A percentile compares a stretch with the other conserved stretches of the same genome.
These are phyloP conservation scores for Penicillium arizonense DNA, from an alignment of 495 filamentous ascomycete genomes.

Conservation along the genomic window DNA sequence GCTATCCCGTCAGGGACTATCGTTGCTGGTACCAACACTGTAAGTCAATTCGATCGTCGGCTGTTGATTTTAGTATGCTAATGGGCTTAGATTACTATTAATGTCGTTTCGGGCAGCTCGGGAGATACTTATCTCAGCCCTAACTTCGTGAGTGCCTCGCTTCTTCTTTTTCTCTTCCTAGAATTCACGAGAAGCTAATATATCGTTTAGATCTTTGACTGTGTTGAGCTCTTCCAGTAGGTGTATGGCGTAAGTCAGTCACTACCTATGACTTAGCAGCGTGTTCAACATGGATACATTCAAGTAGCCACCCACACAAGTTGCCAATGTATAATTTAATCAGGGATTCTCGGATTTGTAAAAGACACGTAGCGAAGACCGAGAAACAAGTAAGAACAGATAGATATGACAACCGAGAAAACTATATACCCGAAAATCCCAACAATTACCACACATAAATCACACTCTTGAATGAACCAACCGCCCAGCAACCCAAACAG, in stretches of 20 bases:
- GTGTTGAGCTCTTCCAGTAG: slow-evolving; percentile 51
- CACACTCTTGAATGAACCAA: slow-evolving; percentile 60
- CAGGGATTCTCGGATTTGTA: no score
- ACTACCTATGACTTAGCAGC: no score
- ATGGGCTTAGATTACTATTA: slow-evolving; percentile 49
- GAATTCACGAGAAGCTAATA: neutral
- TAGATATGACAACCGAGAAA: neutral
- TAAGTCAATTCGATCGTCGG: slow-evolving; percentile 3
- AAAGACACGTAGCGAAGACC: no score
- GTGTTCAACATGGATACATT: no score
- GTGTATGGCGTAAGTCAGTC: no score
- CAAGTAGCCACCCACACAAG: no score
- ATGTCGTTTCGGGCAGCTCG: slow-evolving; percentile 55
- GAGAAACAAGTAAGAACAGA: neutral
- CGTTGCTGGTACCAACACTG: slow-evolving; percentile 57
- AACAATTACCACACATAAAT: neutral
- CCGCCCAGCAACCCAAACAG: slow-evolving; percentile 69
- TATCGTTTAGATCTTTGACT: slow-evolving; percentile 51
- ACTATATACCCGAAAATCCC: neutral
- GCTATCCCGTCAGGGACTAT: slow-evolving; percentile 54
- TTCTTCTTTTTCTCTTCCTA: neutral
- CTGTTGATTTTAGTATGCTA: neutral
- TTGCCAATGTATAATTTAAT: no score
- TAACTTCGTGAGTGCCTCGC: slow-evolving; percentile 53
- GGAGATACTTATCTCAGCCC: slow-evolving; percentile 54